phyloP scores from a whole-genome alignment of 2,329 filamentous ascomycete species.

The Mycogone perniciosa region DNA sequence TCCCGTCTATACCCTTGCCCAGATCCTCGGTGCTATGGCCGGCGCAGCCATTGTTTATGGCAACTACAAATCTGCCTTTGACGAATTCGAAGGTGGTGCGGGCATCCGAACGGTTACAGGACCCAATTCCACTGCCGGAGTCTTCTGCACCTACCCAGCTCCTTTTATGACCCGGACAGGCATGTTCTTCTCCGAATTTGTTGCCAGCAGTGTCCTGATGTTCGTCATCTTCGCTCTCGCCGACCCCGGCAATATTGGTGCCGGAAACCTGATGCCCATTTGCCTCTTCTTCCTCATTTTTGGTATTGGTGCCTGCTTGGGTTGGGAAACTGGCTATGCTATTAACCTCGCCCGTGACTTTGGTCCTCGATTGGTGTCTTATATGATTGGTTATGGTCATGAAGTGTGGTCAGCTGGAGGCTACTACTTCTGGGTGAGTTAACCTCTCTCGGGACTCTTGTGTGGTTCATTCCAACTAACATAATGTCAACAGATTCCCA shows the following conservation, averaged over 20 bases:
- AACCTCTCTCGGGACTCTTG: background rate
- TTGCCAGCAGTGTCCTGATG: slow-evolving; percentile 61
- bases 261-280: slow-evolving; percentile 50
- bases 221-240: slow-evolving; percentile 66
- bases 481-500: slow-evolving; percentile 50
- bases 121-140: slow-evolving; percentile 56
- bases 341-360: slow-evolving; percentile 71
- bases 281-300: slow-evolving; percentile 67
- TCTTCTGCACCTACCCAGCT: slow-evolving; percentile 69
- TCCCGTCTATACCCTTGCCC: slow-evolving; percentile 60
- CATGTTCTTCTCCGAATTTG: slow-evolving; percentile 67
- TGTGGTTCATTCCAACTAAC: slow-evolving; percentile 7
- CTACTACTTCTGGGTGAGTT: slow-evolving; percentile 65
- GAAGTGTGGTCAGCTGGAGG: slow-evolving; percentile 61
- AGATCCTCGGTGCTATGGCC: slow-evolving; percentile 60
- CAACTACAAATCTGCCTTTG: slow-evolving; percentile 60
- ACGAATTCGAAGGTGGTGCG: slow-evolving; percentile 54
- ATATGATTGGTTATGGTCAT: slow-evolving; percentile 60
- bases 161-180: slow-evolving; percentile 58
- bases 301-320: slow-evolving; percentile 65
- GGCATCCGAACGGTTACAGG: slow-evolving; percentile 55
- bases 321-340: slow-evolving; percentile 71
- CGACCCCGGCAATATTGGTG: slow-evolving; percentile 50
- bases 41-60: slow-evolving; percentile 55
- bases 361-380: slow-evolving; percentile 59